Base-by-base conservation (phyloP, 2,329 filamentous ascomycete genomes). In the Cryphonectria japonica region DNA sequence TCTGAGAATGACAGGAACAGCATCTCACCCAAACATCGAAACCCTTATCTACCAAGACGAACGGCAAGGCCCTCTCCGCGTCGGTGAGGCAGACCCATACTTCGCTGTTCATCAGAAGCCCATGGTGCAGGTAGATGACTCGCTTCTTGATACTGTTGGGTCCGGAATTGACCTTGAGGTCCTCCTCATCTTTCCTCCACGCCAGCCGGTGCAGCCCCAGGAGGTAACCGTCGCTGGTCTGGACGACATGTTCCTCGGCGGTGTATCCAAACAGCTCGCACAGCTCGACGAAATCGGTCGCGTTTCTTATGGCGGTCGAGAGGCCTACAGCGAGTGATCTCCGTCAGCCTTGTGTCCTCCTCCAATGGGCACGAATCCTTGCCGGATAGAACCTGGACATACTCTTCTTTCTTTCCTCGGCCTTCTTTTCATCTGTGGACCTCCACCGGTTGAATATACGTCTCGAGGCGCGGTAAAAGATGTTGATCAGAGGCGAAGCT, bases 41-140 rank as follows among this genome's bases (percentile, higher is more conserved):
- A 2, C 96, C 96, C 77, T 89, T 88, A 77, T 98, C 94, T 0
- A 97, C 94, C 60, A 99, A 85, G 75, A 92, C 88, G 79, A 99
- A 98, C 0, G 96, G 94, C 54, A 99, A 84, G 75, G 92, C 95
- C 75, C 95, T 88, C 80, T 97, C 88, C 75, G 91, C 90, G 75
- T 98, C 93, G 0, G 95, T 97, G 78, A 95, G 83, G 78, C 94
- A 97, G 11, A 98, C 93, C 96, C 96, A 99, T 46, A 99, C 95
- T 81, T 99, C 96, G 76, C 94, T 97, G 82, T 98, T 98, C 96
- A 99, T 99, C 78, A 99, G 88, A 71, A 99, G 86, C 11, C 95
- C 96, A 81, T 99, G 96, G 78, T 99, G 96, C 74, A 99, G 84
- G 80, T 98, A 99, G 8, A 96, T 91, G 65, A 98, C 93, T 76